These are phyloP conservation scores for Suillus americanus DNA, from an alignment of 768 basidiomycete genomes.

Conservation along the genomic window DNA sequence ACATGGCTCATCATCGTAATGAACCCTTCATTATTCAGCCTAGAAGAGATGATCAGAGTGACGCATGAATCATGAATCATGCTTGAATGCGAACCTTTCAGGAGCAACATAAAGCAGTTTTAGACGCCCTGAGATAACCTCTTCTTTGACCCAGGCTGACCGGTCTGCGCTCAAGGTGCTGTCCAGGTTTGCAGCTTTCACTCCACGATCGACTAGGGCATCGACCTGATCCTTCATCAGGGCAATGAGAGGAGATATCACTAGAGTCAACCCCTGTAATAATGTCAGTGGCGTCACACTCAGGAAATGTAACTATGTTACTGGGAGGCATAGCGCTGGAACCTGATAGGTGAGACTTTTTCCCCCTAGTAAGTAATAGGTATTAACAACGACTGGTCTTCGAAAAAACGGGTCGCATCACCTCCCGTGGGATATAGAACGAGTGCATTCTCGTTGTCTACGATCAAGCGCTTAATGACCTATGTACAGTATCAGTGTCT, in stretches of 20 bases:
- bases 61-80: background rate
- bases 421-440: conserved; percentile 43
- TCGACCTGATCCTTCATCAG: conserved; percentile 43
- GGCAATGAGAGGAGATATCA: conserved; percentile 37
- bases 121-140: conserved; percentile 37
- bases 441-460: conserved; percentile 40
- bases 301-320: conserved; percentile 8
- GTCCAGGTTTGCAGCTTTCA: conserved; percentile 41
- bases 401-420: background rate
- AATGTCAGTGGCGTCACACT: background rate
- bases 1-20: conserved; percentile 42
- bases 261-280: conserved; percentile 30
- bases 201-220: conserved; percentile 30
- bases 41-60: conserved; percentile 8
- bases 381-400: background rate
- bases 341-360: conserved; percentile 42
- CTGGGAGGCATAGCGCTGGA: conserved; percentile 39
- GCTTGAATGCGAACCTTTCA: conserved; percentile 30
- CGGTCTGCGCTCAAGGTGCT: conserved; percentile 35
- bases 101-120: conserved; percentile 52
- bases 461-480: conserved; percentile 39
- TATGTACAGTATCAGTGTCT: conserved; percentile 8
- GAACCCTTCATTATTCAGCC: conserved; percentile 47
- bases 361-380: conserved; percentile 26
- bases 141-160: conserved; percentile 33